Evolutionary conservation across 129 eudicot genomes (phyloP).

Genomic region (Helianthus tuberosus): DNA sequence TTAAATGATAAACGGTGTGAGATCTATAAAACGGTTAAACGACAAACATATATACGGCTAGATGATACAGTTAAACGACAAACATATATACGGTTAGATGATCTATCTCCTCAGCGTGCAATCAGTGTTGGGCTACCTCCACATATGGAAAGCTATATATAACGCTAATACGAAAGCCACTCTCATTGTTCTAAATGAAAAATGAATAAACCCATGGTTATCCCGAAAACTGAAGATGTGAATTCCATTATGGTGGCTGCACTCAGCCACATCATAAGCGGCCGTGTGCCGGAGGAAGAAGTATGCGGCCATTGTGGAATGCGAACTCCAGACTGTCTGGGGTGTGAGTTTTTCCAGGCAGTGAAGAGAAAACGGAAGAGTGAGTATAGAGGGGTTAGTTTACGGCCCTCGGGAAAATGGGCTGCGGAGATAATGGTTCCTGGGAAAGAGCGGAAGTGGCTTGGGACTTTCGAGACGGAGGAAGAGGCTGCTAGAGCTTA

Average conservation of each 20-base stretch:
- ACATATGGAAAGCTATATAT: too few relatives aligned
- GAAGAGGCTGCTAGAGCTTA: constrained; percentile 12
- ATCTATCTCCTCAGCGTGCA: not conserved
- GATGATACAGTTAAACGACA: too few relatives aligned
- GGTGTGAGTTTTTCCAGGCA: not conserved
- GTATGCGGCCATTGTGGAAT: not conserved
- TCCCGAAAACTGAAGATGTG: not conserved
- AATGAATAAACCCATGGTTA: too few relatives aligned
- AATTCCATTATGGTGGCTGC: constrained; percentile 1
- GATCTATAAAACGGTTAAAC: too few relatives aligned
- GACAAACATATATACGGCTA: too few relatives aligned
- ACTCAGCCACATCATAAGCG: not conserved
- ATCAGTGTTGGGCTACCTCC: not conserved
- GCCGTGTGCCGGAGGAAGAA: not conserved
- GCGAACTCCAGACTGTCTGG: not conserved
- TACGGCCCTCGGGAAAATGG: not conserved
- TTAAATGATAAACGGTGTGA: not conserved
- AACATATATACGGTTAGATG: too few relatives aligned
- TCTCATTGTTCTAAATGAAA: too few relatives aligned
- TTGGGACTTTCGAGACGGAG: not conserved
- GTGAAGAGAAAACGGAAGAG: not conserved
- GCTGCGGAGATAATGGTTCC: constrained; percentile 11
- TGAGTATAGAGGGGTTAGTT: constrained; percentile 5
- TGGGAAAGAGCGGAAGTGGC: constrained; percentile 8
- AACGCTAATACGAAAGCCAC: too few relatives aligned